Conservation (phyloP, 176 grass and related monocot species). For the Aegilops speltoides region DNA sequence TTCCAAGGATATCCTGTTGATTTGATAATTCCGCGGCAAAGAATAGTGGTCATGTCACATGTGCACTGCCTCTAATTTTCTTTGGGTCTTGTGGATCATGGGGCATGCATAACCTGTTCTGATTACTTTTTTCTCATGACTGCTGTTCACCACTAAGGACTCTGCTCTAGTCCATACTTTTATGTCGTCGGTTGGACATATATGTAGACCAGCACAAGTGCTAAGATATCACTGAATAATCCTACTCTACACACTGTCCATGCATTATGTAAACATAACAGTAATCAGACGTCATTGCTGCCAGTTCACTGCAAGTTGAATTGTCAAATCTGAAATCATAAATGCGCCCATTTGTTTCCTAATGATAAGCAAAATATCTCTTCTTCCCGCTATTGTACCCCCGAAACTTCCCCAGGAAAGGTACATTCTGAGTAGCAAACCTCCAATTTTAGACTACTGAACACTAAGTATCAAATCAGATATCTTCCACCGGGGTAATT, state of each 20-base stretch:
- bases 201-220: not conserved
- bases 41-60: conserved; percentile 7
- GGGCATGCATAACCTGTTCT: not conserved
- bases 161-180: not conserved
- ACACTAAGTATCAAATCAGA: not conserved
- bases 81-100: not conserved
- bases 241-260: not conserved
- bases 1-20: not conserved
- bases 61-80: conserved; percentile 9
- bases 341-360: not conserved
- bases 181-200: not conserved
- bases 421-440: not conserved
- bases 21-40: conserved; percentile 9
- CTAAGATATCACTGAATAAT: not conserved
- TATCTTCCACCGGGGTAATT: not conserved
- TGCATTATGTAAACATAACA: not conserved
- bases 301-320: not conserved
- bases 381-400: not conserved
- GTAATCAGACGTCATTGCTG: not conserved
- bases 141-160: not conserved
- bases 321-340: not conserved
- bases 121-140: not conserved
- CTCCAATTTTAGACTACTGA: not conserved
- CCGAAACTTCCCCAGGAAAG: not conserved
- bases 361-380: not conserved